A percentile compares a stretch with the other conserved stretches of the same genome.
Conservation (phyloP, 306 rosid genomes). For the Cucurbita moschata region DNA sequence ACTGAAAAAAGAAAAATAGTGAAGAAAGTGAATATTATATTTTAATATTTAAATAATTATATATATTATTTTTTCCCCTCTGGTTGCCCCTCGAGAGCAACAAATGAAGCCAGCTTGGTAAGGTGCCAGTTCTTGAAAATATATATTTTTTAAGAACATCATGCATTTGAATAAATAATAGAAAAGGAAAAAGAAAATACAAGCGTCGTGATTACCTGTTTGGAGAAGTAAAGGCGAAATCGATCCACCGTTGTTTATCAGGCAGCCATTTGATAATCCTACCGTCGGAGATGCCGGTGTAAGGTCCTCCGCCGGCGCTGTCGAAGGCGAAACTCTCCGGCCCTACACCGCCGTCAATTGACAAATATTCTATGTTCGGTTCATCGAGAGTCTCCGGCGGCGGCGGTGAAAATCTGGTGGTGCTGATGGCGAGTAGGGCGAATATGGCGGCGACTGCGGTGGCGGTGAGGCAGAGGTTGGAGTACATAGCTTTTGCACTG, state of each 20-base stretch:
- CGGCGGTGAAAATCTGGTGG: neutral
- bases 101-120: neutral
- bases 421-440: conserved; percentile 3
- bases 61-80: neutral
- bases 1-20: too few relatives aligned
- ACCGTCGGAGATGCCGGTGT: conserved; percentile 60
- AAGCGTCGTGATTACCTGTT: conserved; percentile 17
- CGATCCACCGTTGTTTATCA: conserved; percentile 26
- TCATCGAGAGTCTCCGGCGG: neutral
- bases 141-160: neutral
- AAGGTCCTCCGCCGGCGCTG: conserved; percentile 47
- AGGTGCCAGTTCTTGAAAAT: neutral
- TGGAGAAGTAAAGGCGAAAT: conserved; percentile 41
- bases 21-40: too few relatives aligned
- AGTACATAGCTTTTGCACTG: conserved; percentile 1
- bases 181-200: neutral
- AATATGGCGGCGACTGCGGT: conserved; percentile 5
- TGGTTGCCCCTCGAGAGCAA: neutral
- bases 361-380: conserved; percentile 16
- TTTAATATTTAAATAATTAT: too few relatives aligned
- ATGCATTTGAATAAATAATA: neutral
- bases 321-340: conserved; percentile 66
- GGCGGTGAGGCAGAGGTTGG: conserved; percentile 5
- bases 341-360: conserved; percentile 29
- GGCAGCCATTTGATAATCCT: conserved; percentile 51